A percentile compares a stretch with the other conserved stretches of the same genome.
Conservation (phyloP, 805 yeast species). For the Sugiyamaella lignohabitans region DNA sequence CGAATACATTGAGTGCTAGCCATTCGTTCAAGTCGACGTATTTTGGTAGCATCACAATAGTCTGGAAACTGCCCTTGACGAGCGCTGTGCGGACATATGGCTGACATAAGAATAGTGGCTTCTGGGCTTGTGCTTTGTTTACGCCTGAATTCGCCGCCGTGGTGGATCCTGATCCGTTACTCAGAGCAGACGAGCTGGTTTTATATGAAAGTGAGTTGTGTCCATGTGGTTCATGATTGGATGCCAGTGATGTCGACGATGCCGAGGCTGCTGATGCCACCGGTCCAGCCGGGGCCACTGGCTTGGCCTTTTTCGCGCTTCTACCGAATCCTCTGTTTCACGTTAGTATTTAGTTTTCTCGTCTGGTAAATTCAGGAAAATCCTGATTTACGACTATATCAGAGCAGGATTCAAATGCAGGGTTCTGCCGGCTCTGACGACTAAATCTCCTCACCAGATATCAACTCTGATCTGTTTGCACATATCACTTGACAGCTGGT, state of each 20-base stretch:
- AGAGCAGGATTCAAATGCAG: too few species aligned
- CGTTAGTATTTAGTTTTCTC: too few species aligned
- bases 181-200: conserved; percentile 18
- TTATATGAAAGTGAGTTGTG: conserved; percentile 8
- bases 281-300: conserved; percentile 19
- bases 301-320: conserved; percentile 43
- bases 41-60: conserved; percentile 90
- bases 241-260: not conserved
- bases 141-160: conserved; percentile 12
- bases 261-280: not conserved
- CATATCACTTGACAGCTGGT: too few species aligned
- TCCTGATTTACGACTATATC: too few species aligned
- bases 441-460: too few species aligned
- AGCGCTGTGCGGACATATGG: conserved; percentile 91
- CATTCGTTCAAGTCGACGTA: conserved; percentile 94
- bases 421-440: too few species aligned
- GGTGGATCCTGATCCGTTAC: conserved; percentile 7
- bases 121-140: conserved; percentile 11
- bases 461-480: too few species aligned
- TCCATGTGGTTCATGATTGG: conserved; percentile 3
- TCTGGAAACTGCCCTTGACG: conserved; percentile 93
- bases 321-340: conserved; percentile 54
- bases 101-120: conserved; percentile 75
- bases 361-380: too few species aligned
- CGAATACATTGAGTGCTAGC: conserved; percentile 90